Evolutionary conservation across 1,284 basidiomycete species (phyloP).

Genomic region (Marasmius oreades): DNA sequence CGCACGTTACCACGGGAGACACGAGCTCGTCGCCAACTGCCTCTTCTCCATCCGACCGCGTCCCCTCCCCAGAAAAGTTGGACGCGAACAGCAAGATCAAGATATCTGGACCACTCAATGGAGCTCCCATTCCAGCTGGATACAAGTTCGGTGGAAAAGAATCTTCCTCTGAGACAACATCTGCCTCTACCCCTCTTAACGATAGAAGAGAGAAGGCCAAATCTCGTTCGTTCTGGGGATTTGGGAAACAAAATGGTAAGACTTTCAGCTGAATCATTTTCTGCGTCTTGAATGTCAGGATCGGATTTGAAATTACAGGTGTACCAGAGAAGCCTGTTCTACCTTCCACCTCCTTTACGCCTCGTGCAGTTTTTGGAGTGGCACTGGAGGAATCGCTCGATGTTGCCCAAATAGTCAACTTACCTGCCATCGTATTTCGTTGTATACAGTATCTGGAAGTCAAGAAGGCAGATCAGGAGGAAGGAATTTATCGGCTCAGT

Average conservation of each 20-base stretch:
- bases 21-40: conserved; percentile 39
- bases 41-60: conserved; percentile 43
- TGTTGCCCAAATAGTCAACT: conserved; percentile 82
- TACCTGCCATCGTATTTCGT: conserved; percentile 94
- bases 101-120: conserved; percentile 88
- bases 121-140: conserved; percentile 81
- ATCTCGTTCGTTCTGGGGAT: conserved; percentile 86
- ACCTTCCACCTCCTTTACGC: conserved; percentile 37
- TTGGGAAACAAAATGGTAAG: conserved; percentile 57
- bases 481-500: conserved; percentile 95
- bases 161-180: conserved; percentile 40
- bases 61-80: conserved; percentile 57
- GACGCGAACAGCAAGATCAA: conserved; percentile 60
- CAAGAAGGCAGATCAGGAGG: conserved; percentile 91
- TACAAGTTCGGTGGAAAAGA: conserved; percentile 85
- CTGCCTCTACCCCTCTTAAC: conserved; percentile 31
- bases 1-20: conserved; percentile 48
- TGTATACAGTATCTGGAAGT: conserved; percentile 89
- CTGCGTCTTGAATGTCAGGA: conserved; percentile 14
- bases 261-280: conserved; percentile 7
- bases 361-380: conserved; percentile 87
- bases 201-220: conserved; percentile 88
- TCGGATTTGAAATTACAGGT: conserved; percentile 22
- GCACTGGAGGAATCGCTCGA: conserved; percentile 85
- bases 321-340: conserved; percentile 36